Base-by-base conservation (phyloP, 2,329 filamentous ascomycete species). In the Cercospora berteroae region DNA sequence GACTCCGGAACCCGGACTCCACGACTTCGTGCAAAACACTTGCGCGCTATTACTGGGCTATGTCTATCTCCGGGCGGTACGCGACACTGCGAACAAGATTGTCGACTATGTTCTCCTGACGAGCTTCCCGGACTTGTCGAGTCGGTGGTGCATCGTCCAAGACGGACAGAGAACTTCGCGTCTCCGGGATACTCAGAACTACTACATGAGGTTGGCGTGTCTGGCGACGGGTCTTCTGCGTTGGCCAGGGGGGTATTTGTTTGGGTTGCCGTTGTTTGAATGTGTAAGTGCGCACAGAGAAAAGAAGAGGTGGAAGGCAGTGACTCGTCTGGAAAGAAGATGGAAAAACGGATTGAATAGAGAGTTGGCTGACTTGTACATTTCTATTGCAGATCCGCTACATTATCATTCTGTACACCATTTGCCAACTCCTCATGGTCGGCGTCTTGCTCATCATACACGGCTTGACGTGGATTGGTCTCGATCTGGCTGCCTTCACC, bases 231-330 rank as follows among this genome's bases (percentile, higher is more conserved):
- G 42, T 6, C 33, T 64, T 8, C 8, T 64, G 52, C 31, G 62
- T 5, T 64, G 62, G 62, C 52, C 52, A 3, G 62, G 62, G 6
- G 9, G 62, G 52, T 48, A 58, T 44, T 12, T 64, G 23, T 44
- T 25, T 8, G 31, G 29, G 1, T 18, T 29, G 62, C 50, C 42
- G 5, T 18, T 64, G n/a, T 58, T 52, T 33, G 52, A 58, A 10
- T 64, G 62, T 42, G 33, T 64, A 18, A 50, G 44, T 25, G 12
- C 20, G 8, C 29, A 31, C 33, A 36, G 12, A 36, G 20, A 13
- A 5, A 7, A 4, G 18, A 20, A 10, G 42, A 5, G 16, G 8
- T 4, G 12, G 42, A 20, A 18, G 8, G 42, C 42, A 9, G 42
- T 20, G 42, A n/a, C 9, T 23, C 23, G 8, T 48, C 4, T 20